These are phyloP conservation scores for Metschnikowia hibisci DNA, from an alignment of 805 yeast species.

Conservation along the genomic window DNA sequence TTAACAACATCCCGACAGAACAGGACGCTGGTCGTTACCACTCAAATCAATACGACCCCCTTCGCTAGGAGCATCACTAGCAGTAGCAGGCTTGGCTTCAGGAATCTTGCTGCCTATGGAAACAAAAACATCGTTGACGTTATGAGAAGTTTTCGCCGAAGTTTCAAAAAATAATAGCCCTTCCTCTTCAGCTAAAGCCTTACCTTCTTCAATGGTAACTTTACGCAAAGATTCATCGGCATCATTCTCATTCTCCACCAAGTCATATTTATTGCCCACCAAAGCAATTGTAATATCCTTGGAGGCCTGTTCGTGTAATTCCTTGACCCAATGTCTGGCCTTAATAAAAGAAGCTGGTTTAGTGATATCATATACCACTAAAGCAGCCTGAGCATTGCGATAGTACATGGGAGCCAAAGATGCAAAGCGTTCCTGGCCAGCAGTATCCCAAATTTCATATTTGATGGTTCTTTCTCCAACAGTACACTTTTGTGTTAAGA, in stretches of 20 bases:
- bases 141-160: conserved; percentile 84
- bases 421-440: conserved; percentile 78
- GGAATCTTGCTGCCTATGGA: conserved; percentile 90
- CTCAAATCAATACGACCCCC: conserved; percentile 34
- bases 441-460: conserved; percentile 84
- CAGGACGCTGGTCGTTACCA: conserved; percentile 16
- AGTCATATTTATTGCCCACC: conserved; percentile 76
- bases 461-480: conserved; percentile 55
- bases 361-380: conserved; percentile 75
- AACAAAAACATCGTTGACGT: conserved; percentile 87
- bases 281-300: conserved; percentile 71
- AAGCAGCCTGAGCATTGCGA: conserved; percentile 74
- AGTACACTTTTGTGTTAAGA: conserved; percentile 63
- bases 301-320: conserved; percentile 76
- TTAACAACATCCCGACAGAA: conserved; percentile 18
- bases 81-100: conserved; percentile 21
- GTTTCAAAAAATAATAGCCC: conserved; percentile 89
- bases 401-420: conserved; percentile 82
- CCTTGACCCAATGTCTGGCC: conserved; percentile 77
- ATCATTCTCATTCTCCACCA: conserved; percentile 42
- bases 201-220: conserved; percentile 83
- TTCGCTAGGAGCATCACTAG: conserved; percentile 11
- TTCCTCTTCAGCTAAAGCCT: conserved; percentile 85
- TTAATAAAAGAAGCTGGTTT: conserved; percentile 61
- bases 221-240: conserved; percentile 58